Base-by-base conservation (phyloP, 345 rosid species). In the Passiflora organensis region DNA sequence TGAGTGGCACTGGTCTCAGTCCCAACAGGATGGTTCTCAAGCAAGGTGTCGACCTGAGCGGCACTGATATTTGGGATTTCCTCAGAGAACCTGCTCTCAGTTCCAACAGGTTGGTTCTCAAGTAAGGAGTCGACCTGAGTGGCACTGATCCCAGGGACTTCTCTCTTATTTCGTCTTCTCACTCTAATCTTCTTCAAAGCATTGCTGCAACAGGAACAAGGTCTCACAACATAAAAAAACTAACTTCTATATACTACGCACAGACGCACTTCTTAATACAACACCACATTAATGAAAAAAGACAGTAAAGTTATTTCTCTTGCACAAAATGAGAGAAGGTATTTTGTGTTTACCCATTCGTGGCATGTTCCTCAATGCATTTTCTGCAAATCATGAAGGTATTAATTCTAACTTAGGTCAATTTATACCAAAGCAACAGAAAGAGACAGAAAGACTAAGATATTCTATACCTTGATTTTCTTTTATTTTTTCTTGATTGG, bases 391-490 rank as follows among this genome's bases (percentile, higher is more conserved):
- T 2, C 34, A 28, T 8, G 34, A 28, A 8, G 34, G 8, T 28
- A 8, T 2, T 3, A 28, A 8, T 28, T 28, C 34, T 2, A 28
- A 28, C 5, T 28, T 28, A 28, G 34, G 8, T 28, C 34, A 28
- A 28, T 28, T 28, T 28, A 28, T 28, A 28, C 8, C 8, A 8
- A 28, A 28, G 34, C 34, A 28, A 28, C 3, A 28, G 34, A 39
- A 28, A 41, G 8, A 46, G n/a, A n/a, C n/a, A 43, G 25, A 21
- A 52, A 11, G 10, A 28, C 17, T 2, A 34, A 19, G 32, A 10
- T 4, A 22, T 22, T 14, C 9, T 60, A 32, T 71, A 91, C 98
- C 88, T 84, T 49, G 38, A 56, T 56, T 73, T 84, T 62, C 76
- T 66, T 64, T 63, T 67, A 22, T 2, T 71, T 47, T 76, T 82